Evolutionary conservation across 1,139 yeast genomes (phyloP).

Genomic region (Suhomyces coccinellae): DNA sequence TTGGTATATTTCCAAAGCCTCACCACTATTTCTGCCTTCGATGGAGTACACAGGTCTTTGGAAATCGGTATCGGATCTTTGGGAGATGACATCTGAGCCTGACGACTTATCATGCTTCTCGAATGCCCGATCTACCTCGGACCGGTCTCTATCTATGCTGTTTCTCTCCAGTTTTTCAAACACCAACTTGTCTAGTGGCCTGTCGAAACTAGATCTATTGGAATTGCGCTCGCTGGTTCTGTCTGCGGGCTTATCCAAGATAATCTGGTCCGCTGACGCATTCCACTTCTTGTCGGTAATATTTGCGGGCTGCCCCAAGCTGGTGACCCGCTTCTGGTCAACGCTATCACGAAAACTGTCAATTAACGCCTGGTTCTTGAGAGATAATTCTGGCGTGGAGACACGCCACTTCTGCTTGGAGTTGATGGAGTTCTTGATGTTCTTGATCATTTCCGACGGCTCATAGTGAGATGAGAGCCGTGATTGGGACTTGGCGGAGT

Average conservation of each 20-base stretch:
- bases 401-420: constrained; percentile 16
- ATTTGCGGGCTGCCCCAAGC: background rate
- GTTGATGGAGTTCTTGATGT: constrained; percentile 20
- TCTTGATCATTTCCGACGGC: constrained; percentile 22
- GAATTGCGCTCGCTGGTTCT: constrained; percentile 1
- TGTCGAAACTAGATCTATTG: constrained; percentile 4
- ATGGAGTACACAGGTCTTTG: background rate
- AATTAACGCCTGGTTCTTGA: constrained; percentile 19
- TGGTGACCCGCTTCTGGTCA: constrained; percentile 18
- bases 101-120: background rate
- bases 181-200: background rate
- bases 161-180: constrained; percentile 2
- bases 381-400: constrained; percentile 8
- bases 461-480: constrained; percentile 12
- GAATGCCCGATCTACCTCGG: background rate
- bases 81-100: background rate
- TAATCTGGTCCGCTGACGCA: background rate
- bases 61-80: constrained; percentile 1
- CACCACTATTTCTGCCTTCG: constrained; percentile 1
- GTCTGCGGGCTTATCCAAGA: background rate
- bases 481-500: constrained; percentile 11
- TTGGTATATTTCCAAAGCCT: constrained; percentile 4
- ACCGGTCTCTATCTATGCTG: background rate
- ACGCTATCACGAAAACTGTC: constrained; percentile 23
- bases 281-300: background rate